Percentiles rank a stretch among this genome's conserved stretches.
phyloP scores from a whole-genome alignment of 495 filamentous ascomycete genomes.

The Friedmanniomyces endolithicus region DNA sequence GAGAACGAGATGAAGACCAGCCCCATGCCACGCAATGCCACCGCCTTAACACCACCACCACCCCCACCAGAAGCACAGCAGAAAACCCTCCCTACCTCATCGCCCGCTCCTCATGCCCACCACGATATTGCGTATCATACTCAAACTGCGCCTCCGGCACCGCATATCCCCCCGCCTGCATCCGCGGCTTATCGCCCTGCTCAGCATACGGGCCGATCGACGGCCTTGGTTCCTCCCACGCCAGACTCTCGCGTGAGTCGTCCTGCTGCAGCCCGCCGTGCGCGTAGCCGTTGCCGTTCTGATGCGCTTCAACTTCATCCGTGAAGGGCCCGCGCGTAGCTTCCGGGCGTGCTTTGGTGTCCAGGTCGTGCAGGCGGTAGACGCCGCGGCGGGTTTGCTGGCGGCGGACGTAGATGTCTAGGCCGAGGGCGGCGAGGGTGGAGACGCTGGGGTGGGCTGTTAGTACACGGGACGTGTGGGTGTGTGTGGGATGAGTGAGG shows the following conservation, averaged over 20 bases:
- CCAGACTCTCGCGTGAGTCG: constrained; percentile 12
- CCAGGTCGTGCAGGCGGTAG: constrained; percentile 33
- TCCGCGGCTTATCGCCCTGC: not conserved
- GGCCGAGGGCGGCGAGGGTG: constrained; percentile 36
- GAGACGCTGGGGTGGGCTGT: constrained; percentile 20
- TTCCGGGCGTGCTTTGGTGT: constrained; percentile 11
- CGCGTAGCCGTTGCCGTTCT: constrained; percentile 3
- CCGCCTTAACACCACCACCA: not conserved
- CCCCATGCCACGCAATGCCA: not conserved
- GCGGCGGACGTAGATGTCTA: constrained; percentile 40
- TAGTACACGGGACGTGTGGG: not conserved
- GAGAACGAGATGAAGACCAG: not conserved
- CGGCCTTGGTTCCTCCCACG: constrained; percentile 8
- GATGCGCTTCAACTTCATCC: not conserved
- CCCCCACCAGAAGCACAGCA: no score
- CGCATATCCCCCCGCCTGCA: constrained; percentile 21
- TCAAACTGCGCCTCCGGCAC: constrained; percentile 26
- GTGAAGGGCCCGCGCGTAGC: constrained; percentile 14
- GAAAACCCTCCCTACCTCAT: not conserved
- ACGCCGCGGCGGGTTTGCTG: constrained; percentile 35
- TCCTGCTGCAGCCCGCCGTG: constrained; percentile 3
- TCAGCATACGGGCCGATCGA: constrained; percentile 10
- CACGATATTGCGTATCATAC: constrained; percentile 30
- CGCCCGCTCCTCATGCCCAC: constrained; percentile 10
- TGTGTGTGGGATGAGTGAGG: not conserved